Conservation (phyloP, 331 rosid genomes). For the Pyracantha coccinea region DNA sequence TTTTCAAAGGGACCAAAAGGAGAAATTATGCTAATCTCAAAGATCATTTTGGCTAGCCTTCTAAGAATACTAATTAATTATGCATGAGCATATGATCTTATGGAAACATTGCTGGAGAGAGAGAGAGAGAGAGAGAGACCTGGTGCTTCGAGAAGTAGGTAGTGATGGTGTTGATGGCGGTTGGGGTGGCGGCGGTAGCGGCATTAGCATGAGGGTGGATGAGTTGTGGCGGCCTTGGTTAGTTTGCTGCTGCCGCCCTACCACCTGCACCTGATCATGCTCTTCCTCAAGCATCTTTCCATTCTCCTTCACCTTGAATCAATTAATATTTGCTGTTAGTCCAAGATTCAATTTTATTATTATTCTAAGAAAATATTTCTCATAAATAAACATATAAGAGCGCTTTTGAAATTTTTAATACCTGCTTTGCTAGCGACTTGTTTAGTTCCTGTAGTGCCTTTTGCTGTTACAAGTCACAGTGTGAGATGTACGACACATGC, state of each 20-base stretch:
- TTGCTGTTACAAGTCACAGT: conserved; percentile 38
- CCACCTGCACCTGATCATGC: conserved; percentile 15
- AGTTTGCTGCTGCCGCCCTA: conserved; percentile 11
- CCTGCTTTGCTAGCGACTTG: conserved; percentile 47
- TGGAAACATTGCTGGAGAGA: background rate
- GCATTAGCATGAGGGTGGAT: conserved; percentile 25
- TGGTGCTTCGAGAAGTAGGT: conserved; percentile 36
- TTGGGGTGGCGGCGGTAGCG: conserved; percentile 9
- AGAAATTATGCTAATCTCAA: too few relatives aligned
- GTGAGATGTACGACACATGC: background rate
- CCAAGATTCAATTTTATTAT: background rate
- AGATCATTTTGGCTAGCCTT: too few relatives aligned
- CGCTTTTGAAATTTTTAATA: background rate
- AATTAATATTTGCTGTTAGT: background rate
- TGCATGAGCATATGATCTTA: too few relatives aligned
- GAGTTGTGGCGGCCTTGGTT: conserved; percentile 28
- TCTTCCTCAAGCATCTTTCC: conserved; percentile 19
- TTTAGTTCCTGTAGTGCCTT: conserved; percentile 55
- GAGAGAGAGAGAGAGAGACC: conserved; percentile 19
- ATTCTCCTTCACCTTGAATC: conserved; percentile 46
- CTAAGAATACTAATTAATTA: too few relatives aligned
- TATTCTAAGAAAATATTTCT: background rate
- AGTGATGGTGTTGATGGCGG: conserved; percentile 3
- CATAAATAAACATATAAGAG: background rate
- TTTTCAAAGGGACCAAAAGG: too few relatives aligned